Percentiles rank a stretch among this genome's conserved stretches.
phyloP scores from a whole-genome alignment of 2,329 filamentous ascomycete genomes.

The Alternaria ventricosa region DNA sequence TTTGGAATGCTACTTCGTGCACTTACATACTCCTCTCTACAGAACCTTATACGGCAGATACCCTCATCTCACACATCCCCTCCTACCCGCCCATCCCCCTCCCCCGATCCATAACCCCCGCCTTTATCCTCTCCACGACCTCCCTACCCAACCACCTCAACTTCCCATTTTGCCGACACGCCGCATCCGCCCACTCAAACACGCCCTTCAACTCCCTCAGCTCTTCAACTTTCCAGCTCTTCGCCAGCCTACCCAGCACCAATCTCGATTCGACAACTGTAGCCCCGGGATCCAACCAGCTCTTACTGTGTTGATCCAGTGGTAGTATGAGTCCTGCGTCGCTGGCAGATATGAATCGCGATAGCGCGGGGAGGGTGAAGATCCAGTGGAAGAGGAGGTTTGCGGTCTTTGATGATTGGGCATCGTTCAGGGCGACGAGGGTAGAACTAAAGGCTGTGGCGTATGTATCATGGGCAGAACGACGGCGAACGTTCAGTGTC shows the following conservation, averaged over 20 bases:
- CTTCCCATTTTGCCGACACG: slow-evolving; percentile 42
- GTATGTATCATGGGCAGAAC: slow-evolving; percentile 64
- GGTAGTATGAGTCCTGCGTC: slow-evolving; percentile 62
- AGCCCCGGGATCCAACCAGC: slow-evolving; percentile 59
- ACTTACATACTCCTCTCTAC: background rate
- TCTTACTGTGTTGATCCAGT: slow-evolving; percentile 51
- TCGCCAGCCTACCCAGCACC: slow-evolving; percentile 59
- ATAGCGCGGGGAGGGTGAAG: slow-evolving; percentile 66
- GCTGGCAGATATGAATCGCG: slow-evolving; percentile 55
- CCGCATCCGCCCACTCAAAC: slow-evolving; percentile 69
- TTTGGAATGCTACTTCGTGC: background rate
- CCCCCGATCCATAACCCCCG: slow-evolving; percentile 54
- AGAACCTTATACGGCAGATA: background rate
- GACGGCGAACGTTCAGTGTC: slow-evolving; percentile 74
- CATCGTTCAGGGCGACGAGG: slow-evolving; percentile 73
- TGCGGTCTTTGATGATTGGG: slow-evolving; percentile 48
- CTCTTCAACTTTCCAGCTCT: slow-evolving; percentile 54
- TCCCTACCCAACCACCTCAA: slow-evolving; percentile 63
- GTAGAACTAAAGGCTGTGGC: slow-evolving; percentile 74
- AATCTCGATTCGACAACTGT: slow-evolving; percentile 76
- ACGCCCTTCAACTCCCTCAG: slow-evolving; percentile 68
- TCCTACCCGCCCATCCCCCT: slow-evolving; percentile 22
- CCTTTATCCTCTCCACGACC: slow-evolving; percentile 62
- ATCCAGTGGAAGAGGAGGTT: slow-evolving; percentile 73
- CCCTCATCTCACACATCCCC: background rate